These are phyloP conservation scores for Termitomyces sp. DNA, from an alignment of 1,284 basidiomycete species.

Conservation along the genomic window DNA sequence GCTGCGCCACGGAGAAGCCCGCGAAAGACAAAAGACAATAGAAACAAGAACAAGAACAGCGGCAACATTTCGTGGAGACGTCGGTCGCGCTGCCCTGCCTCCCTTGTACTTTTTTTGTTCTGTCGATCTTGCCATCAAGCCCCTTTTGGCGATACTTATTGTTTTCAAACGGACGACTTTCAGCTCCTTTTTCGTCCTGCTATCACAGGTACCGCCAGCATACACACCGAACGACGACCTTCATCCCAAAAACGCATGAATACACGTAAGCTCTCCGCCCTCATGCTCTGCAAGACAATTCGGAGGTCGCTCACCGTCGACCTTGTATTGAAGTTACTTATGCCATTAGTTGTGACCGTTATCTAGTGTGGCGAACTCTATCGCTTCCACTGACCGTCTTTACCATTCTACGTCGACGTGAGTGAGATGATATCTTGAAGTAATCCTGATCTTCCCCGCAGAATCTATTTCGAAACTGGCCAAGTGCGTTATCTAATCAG, in stretches of 20 bases:
- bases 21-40: slow-evolving; percentile 13
- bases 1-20: slow-evolving; percentile 12
- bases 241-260: background rate
- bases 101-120: slow-evolving; percentile 16
- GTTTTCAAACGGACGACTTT: background rate
- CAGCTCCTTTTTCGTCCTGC: background rate
- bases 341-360: no score
- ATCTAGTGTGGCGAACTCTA: background rate
- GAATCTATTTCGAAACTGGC: background rate
- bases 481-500: background rate
- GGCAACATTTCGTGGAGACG: background rate
- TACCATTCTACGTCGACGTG: background rate
- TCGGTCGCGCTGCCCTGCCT: background rate
- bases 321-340: no score
- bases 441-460: background rate
- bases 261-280: background rate
- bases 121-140: slow-evolving; percentile 3
- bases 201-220: background rate
- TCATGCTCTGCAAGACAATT: no score
- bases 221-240: background rate
- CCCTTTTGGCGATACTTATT: slow-evolving; percentile 7
- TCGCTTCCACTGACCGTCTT: no score
- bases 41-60: slow-evolving; percentile 11
- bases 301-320: no score
- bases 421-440: background rate